These are phyloP conservation scores for Pestalotiopsis sp. DNA, from an alignment of 2,329 filamentous ascomycete species.

Conservation along the genomic window DNA sequence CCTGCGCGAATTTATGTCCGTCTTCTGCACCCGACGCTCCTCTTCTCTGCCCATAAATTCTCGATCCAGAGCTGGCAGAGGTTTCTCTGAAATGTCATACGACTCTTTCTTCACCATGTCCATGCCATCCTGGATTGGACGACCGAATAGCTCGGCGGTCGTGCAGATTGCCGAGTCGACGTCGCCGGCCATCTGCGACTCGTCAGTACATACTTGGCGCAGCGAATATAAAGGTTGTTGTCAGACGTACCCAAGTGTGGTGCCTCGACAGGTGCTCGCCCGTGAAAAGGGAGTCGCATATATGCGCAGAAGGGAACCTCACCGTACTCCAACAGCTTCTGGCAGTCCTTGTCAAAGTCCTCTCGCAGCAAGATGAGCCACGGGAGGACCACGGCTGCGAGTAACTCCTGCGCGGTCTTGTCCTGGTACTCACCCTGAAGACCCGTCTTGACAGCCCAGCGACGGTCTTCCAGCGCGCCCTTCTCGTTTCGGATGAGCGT, in stretches of 20 bases:
- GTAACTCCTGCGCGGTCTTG: slow-evolving; percentile 15
- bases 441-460: neutral
- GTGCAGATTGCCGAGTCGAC: neutral
- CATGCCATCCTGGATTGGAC: neutral
- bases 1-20: neutral
- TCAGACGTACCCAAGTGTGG: slow-evolving; percentile 1
- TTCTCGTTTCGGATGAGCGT: slow-evolving; percentile 5
- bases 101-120: neutral
- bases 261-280: slow-evolving; percentile 4
- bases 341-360: slow-evolving; percentile 18
- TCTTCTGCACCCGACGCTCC: neutral
- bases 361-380: slow-evolving; percentile 14
- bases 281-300: slow-evolving; percentile 1
- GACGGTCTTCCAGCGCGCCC: neutral
- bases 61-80: neutral
- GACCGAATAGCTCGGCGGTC: neutral
- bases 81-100: neutral
- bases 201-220: neutral
- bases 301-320: slow-evolving; percentile 18
- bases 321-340: slow-evolving; percentile 17
- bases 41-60: neutral
- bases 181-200: neutral
- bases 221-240: neutral
- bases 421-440: slow-evolving; percentile 13
- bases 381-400: slow-evolving; percentile 9